Evolutionary conservation across 208 protist genomes (phyloP), one percentile per base, ranked within the genome.

Genomic region (Wallacemonas rigidus): DNA sequence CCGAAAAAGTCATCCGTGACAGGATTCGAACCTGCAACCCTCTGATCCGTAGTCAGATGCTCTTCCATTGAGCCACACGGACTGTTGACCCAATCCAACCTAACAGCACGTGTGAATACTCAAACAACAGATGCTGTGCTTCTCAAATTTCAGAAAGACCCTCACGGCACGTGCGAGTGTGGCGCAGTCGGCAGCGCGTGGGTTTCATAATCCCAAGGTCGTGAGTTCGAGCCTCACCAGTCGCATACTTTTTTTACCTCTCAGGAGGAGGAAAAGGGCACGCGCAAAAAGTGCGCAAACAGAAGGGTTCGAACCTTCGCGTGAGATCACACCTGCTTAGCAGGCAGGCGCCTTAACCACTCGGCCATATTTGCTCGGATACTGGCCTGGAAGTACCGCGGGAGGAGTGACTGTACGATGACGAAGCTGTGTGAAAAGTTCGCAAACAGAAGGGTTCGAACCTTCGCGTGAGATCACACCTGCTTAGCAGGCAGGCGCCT

Each of bases 141-240:
- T n/a, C n/a, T n/a, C n/a, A n/a, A n/a, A n/a, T n/a, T n/a, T n/a
- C n/a, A n/a, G n/a, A n/a, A n/a, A n/a, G n/a, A n/a, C n/a, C n/a
- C n/a, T n/a, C n/a, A n/a, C n/a, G 60, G 60, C 11, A 65, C 41
- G 36, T 71, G 88, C 90, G 88, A 92, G 88, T 85, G 81, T 97
- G 87, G 92, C 92, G 92, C 92, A 95, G 92, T 95, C 92, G 90
- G 92, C 90, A 97, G 92, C 92, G 92, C 92, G 92, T 97, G 88
- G 90, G 92, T 95, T 80, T 97, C 92, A 97, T 97, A 97, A 97
- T 92, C 92, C 92, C 88, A 97, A 97, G 92, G 90, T 95, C 90
- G 92, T 97, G 86, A 97, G 92, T 95, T 93, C 91, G 88, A 96
- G 81, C 86, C 88, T 93, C 85, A 87, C 82, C 82, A 74, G 71